These are phyloP conservation scores for Psilocybe cubensis DNA, from an alignment of 768 basidiomycete genomes.

Conservation along the genomic window DNA sequence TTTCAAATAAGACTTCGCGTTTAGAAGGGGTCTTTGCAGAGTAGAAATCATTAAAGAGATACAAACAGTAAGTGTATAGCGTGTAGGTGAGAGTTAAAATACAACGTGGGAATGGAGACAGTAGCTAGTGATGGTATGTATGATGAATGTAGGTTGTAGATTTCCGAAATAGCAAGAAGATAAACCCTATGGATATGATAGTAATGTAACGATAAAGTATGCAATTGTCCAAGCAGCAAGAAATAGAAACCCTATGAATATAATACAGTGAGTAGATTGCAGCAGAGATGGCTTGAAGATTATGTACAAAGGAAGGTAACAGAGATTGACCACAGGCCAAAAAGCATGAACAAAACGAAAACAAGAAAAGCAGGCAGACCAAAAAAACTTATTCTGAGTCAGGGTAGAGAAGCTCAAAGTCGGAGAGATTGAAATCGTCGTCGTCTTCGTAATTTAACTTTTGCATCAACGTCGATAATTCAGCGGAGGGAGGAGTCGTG, in stretches of 20 bases:
- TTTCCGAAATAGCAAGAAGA: no score
- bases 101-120: not conserved
- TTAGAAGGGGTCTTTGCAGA: not conserved
- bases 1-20: no score
- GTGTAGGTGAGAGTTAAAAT: not conserved
- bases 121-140: no score
- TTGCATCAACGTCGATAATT: not conserved
- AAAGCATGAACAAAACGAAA: not conserved
- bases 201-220: no score
- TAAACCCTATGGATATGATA: no score
- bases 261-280: not conserved
- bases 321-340: not conserved
- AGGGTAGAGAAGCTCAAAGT: not conserved
- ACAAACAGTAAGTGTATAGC: not conserved
- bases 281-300: not conserved
- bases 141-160: no score
- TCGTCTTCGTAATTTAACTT: not conserved
- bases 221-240: no score
- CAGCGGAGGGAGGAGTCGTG: not conserved
- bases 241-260: not conserved
- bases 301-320: not conserved
- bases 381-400: not conserved
- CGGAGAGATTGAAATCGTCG: not conserved
- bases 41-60: not conserved
- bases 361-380: not conserved